Evolutionary conservation across 495 filamentous ascomycete genomes (phyloP), one percentile per base, ranked within the genome.

Genomic region (Acidiella bohemica): DNA sequence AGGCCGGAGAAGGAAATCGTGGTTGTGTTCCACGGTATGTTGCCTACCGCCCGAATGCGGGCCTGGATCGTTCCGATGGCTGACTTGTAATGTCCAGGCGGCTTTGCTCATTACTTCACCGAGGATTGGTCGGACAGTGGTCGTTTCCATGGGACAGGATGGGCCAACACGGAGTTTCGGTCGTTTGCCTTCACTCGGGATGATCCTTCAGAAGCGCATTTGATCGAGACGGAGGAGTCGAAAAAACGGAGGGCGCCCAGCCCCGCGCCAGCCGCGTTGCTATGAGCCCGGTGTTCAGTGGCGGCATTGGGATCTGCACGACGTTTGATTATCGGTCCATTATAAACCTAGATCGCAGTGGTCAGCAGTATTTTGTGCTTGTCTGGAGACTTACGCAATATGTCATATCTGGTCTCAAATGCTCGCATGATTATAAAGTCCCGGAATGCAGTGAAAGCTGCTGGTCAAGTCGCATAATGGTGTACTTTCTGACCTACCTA

Each of bases 131-230:
- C 73, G 32, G 81, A 75, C 45, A 32, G 24, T n/a, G 19, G 20
- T 4, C 35, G 30, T 9, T 42, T 47, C 26, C 10, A 31, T 67
- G 80, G 83, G 21, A 92, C 85, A 0, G 83, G 82, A 13, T 94
- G 87, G 87, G 48, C 49, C 8, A 94, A 95, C 59, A 79, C 78
- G 9, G 86, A 94, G 60, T 81, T 68, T 54, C 75, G 87, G 35
- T 75, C 72, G 6, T 95, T 80, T 58, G 59, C 59, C 22, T 93
- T 92, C 42, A 19, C 18, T 41, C 4, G 21, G 28, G 16, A 41
- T 13, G 10, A 59, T 4, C 67, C 75, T 18, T 24, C 30, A 9
- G 70, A 73, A 36, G 71, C 75, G 12, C 43, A 32, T 35, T 72
- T 73, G 5, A 57, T 79, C 22, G 50, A 80, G 8, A 76, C 80